Evolutionary conservation across 2,329 filamentous ascomycete genomes (phyloP).

Genomic region (Onygenales sp.): DNA sequence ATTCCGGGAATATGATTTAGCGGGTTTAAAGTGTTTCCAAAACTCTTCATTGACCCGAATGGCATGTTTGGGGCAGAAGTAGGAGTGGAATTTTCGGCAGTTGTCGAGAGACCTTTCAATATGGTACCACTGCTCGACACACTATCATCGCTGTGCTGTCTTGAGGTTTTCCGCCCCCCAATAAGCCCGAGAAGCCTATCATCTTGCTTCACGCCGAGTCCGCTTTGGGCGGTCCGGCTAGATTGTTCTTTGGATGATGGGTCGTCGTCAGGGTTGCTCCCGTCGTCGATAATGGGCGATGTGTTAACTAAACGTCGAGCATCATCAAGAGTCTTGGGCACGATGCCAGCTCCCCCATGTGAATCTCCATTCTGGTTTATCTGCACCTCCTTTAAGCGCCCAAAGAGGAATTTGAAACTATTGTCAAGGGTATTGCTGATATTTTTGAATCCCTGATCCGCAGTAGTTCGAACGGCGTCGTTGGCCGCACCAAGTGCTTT

Average conservation of each 20-base stretch:
- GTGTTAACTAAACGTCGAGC: slow-evolving; percentile 74
- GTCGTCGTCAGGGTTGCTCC: slow-evolving; percentile 38
- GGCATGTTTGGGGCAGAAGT: slow-evolving; percentile 44
- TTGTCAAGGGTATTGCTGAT: slow-evolving; percentile 85
- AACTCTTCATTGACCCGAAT: slow-evolving; percentile 71
- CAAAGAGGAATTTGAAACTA: slow-evolving; percentile 88
- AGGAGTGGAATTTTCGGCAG: slow-evolving; percentile 13
- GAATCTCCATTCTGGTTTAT: slow-evolving; percentile 40
- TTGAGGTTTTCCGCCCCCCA: slow-evolving; percentile 51
- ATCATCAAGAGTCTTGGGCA: slow-evolving; percentile 88
- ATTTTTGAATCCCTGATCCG: slow-evolving; percentile 84
- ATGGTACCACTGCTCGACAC: neutral
- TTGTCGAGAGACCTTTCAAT: neutral
- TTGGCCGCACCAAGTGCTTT: slow-evolving; percentile 73
- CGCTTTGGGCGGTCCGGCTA: slow-evolving; percentile 24
- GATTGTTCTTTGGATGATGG: slow-evolving; percentile 40
- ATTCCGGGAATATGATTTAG: slow-evolving; percentile 70
- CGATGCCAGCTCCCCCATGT: slow-evolving; percentile 37
- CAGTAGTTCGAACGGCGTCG: slow-evolving; percentile 76
- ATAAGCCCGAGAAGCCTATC: slow-evolving; percentile 64
- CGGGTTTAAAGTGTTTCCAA: slow-evolving; percentile 73
- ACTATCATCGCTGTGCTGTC: slow-evolving; percentile 6
- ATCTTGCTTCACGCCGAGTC: slow-evolving; percentile 39
- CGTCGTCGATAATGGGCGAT: slow-evolving; percentile 39
- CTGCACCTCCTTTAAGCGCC: slow-evolving; percentile 64